Conservation (phyloP, 495 filamentous ascomycete genomes). For the Haplographium delicatum region DNA sequence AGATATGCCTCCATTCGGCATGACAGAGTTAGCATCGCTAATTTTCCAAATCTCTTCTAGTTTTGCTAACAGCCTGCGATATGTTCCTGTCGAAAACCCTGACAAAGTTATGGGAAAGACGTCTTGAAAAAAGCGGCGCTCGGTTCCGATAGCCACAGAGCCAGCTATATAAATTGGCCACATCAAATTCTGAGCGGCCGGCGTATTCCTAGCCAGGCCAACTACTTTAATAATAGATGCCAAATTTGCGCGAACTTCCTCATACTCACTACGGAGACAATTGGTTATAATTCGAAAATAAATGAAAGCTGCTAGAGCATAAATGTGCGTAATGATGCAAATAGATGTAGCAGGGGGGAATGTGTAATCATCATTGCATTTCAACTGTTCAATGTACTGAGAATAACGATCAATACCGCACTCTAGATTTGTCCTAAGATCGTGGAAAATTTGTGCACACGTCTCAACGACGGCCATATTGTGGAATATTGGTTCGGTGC, state of each 20-base stretch:
- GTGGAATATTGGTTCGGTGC: too few species aligned
- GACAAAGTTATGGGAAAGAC: too few species aligned
- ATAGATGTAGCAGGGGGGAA: not conserved
- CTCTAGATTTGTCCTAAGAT: not conserved
- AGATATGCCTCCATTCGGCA: too few species aligned
- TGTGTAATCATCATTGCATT: not conserved
- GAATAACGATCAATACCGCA: not conserved
- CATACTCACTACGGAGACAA: not conserved
- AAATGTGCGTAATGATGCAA: not conserved
- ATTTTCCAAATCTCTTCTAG: too few species aligned
- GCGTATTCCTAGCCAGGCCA: not conserved
- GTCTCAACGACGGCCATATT: too few species aligned
- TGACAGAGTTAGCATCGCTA: too few species aligned
- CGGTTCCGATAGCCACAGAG: not conserved
- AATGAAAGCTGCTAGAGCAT: not conserved
- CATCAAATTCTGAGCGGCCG: not conserved
- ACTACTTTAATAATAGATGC: not conserved
- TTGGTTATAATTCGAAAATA: not conserved
- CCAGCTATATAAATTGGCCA: not conserved
- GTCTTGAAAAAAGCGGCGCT: too few species aligned
- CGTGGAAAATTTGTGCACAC: not conserved
- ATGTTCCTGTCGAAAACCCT: too few species aligned
- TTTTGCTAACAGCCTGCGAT: too few species aligned
- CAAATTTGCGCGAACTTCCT: not conserved
- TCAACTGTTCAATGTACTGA: not conserved